Evolutionary conservation across 352 stramenopile genomes (phyloP).

Genomic region (Globisporangium rhizosaccharum): DNA sequence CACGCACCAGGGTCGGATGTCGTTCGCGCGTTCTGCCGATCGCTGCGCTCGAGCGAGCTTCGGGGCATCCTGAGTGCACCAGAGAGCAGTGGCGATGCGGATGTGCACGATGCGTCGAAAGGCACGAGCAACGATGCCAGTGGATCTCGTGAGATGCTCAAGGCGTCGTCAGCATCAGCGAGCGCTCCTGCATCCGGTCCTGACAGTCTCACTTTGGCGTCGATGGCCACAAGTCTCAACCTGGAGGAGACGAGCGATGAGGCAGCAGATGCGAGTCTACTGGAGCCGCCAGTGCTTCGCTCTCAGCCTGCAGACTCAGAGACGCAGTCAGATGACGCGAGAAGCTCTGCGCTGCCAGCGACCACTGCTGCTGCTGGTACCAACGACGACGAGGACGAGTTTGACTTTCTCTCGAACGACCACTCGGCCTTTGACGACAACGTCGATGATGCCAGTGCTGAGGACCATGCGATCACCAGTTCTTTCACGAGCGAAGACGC

Average conservation of each 20-base stretch:
- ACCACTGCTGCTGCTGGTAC: neutral
- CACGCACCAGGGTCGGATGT: slow-evolving; percentile 38
- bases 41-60: slow-evolving; percentile 34
- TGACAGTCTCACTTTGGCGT: no score
- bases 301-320: no score
- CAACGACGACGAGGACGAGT: slow-evolving; percentile 16
- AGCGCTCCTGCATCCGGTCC: neutral
- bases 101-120: neutral
- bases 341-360: neutral
- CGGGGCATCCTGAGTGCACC: slow-evolving; percentile 15
- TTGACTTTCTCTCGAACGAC: slow-evolving; percentile 29
- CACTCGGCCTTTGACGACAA: slow-evolving; percentile 11
- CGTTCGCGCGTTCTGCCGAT: slow-evolving; percentile 46
- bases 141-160: neutral
- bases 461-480: no score
- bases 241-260: no score
- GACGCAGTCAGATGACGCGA: neutral
- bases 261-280: no score
- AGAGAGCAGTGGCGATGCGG: neutral
- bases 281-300: no score
- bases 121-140: neutral
- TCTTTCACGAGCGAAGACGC: neutral
- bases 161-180: neutral
- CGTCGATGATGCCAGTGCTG: neutral
- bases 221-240: no score